phyloP scores from a whole-genome alignment of 352 stramenopile species.

The Globisporangium iwayamae region DNA sequence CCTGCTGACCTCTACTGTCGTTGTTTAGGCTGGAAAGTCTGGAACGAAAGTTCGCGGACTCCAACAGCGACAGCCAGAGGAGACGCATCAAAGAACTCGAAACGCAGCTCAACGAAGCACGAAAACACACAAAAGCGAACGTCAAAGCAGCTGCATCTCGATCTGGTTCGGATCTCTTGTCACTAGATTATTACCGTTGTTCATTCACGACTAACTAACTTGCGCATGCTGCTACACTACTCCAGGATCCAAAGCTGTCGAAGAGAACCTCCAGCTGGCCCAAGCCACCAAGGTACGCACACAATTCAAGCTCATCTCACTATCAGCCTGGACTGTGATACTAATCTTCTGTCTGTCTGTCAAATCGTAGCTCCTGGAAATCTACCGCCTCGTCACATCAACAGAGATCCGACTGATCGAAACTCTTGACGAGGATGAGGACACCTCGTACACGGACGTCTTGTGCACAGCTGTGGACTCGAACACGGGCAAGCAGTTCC shows the following conservation, averaged over 20 bases:
- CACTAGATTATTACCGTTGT: not conserved
- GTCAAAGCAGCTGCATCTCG: slow-evolving; percentile 36
- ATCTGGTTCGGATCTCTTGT: slow-evolving; percentile 17
- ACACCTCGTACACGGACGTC: slow-evolving; percentile 59
- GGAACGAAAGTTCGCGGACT: slow-evolving; percentile 25
- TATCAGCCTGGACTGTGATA: not conserved
- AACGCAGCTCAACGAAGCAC: slow-evolving; percentile 45
- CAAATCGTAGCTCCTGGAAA: slow-evolving; percentile 52
- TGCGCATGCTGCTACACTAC: not conserved
- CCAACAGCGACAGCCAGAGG: slow-evolving; percentile 38
- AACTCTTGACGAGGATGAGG: slow-evolving; percentile 43
- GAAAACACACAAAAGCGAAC: slow-evolving; percentile 35
- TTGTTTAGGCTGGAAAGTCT: slow-evolving; percentile 29
- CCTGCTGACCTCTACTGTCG: not conserved
- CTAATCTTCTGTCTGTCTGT: slow-evolving; percentile 4
- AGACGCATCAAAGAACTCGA: slow-evolving; percentile 54
- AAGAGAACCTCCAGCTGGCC: slow-evolving; percentile 48
- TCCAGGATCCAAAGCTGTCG: slow-evolving; percentile 37
- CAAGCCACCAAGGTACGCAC: slow-evolving; percentile 69
- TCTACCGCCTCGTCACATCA: slow-evolving; percentile 77
- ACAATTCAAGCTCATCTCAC: not conserved
- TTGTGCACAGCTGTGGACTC: slow-evolving; percentile 67
- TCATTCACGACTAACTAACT: not conserved
- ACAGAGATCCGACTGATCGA: slow-evolving; percentile 77
- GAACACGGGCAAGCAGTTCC: slow-evolving; percentile 56